Percentiles rank a stretch among this genome's conserved stretches.
Evolutionary conservation across 495 filamentous ascomycete genomes (phyloP).

Genomic region (Chaetomium cochliodes): DNA sequence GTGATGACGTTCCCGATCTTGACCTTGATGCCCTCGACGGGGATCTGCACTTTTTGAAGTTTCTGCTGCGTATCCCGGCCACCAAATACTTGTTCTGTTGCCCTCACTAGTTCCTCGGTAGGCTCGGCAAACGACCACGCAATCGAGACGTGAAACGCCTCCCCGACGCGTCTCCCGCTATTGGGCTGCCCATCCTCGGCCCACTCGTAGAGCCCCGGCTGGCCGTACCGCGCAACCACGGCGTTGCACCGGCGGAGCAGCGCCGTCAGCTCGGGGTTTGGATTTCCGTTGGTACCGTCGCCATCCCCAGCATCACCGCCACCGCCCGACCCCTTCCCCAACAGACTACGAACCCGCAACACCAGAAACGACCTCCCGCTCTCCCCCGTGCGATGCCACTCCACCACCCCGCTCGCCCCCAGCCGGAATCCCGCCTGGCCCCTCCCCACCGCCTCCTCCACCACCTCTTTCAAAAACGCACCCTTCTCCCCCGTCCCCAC

Average conservation of each 20-base stretch:
- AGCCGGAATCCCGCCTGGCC: conserved; percentile 39
- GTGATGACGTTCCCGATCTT: conserved; percentile 77
- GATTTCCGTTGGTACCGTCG: conserved; percentile 1
- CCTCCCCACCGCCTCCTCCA: conserved; percentile 23
- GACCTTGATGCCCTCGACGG: conserved; percentile 59
- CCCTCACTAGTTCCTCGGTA: conserved; percentile 37
- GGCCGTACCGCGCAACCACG: conserved; percentile 56
- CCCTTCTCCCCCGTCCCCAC: conserved; percentile 65
- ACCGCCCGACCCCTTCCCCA: not conserved
- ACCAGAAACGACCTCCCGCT: conserved; percentile 85
- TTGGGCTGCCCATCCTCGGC: conserved; percentile 26
- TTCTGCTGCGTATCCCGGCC: conserved; percentile 20
- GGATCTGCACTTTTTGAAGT: conserved; percentile 37
- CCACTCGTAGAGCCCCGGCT: conserved; percentile 68
- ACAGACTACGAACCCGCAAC: conserved; percentile 48
- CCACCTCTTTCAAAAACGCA: conserved; percentile 55
- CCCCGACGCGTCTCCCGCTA: not conserved
- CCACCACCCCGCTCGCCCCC: conserved; percentile 22
- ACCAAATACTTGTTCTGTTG: conserved; percentile 35
- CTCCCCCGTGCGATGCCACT: conserved; percentile 55
- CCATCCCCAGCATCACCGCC: not conserved
- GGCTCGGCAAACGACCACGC: conserved; percentile 66
- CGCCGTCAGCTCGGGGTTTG: conserved; percentile 56
- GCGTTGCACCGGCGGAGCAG: conserved; percentile 67
- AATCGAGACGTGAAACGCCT: conserved; percentile 76